Evolutionary conservation across 2,329 filamentous ascomycete genomes (phyloP).

Genomic region (Neonectria magnoliae): DNA sequence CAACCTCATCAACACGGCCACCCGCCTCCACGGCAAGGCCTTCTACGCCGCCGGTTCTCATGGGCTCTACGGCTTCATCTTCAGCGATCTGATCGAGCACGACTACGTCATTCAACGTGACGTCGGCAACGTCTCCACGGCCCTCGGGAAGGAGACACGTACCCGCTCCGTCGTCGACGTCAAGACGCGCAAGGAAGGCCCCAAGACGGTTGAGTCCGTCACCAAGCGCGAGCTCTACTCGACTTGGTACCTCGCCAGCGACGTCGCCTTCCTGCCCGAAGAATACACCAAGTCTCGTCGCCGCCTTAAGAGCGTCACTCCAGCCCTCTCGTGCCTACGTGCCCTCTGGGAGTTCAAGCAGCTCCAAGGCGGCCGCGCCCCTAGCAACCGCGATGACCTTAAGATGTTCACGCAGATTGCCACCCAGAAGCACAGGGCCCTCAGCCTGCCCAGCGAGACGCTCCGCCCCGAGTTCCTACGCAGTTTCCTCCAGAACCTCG

Average conservation of each 20-base stretch:
- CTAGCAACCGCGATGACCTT: conserved; percentile 72
- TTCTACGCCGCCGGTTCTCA: conserved; percentile 92
- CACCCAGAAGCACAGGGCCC: conserved; percentile 79
- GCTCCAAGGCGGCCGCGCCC: conserved; percentile 61
- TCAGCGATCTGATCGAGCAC: conserved; percentile 90
- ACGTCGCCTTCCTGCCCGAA: conserved; percentile 75
- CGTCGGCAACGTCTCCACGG: conserved; percentile 76
- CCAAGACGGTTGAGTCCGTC: conserved; percentile 82
- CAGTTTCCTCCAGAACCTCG: conserved; percentile 87
- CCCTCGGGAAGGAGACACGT: conserved; percentile 72
- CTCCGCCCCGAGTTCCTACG: conserved; percentile 78
- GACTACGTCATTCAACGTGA: conserved; percentile 89
- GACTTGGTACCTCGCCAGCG: conserved; percentile 83
- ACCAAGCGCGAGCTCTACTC: conserved; percentile 93
- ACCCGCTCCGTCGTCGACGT: conserved; percentile 81
- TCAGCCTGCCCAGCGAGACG: conserved; percentile 74
- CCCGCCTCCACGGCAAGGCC: conserved; percentile 78
- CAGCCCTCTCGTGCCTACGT: conserved; percentile 84
- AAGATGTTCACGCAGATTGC: conserved; percentile 80
- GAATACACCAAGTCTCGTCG: conserved; percentile 75
- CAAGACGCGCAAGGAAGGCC: conserved; percentile 73
- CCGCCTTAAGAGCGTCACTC: conserved; percentile 79
- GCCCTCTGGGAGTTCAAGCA: conserved; percentile 87
- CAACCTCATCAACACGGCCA: conserved; percentile 84
- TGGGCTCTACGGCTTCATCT: conserved; percentile 94